A percentile compares a stretch with the other conserved stretches of the same genome.
phyloP scores from a whole-genome alignment of 106 monocot species.

The Platanthera guangdongensis region DNA sequence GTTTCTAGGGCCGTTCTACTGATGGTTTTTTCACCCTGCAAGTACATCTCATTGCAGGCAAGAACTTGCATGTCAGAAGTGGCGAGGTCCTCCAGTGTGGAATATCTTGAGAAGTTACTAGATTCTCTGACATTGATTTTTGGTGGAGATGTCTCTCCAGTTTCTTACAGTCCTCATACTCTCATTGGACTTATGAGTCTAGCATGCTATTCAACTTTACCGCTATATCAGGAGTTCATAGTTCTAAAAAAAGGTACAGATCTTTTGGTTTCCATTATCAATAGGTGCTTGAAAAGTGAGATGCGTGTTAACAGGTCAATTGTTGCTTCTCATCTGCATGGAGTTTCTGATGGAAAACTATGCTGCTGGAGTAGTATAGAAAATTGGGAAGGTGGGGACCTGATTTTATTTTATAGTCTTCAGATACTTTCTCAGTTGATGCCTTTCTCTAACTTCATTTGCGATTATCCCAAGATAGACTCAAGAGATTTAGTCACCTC shows the following conservation, averaged over 20 bases:
- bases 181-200: constrained; percentile 33
- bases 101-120: constrained; percentile 25
- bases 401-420: constrained; percentile 59
- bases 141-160: constrained; percentile 21
- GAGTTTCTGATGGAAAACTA: constrained; percentile 23
- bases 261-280: constrained; percentile 35
- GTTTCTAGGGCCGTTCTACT: constrained; percentile 46
- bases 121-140: constrained; percentile 23
- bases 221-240: constrained; percentile 32
- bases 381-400: constrained; percentile 43
- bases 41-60: constrained; percentile 43
- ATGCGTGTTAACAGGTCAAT: constrained; percentile 33
- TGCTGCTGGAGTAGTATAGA: constrained; percentile 49
- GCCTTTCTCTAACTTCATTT: constrained; percentile 9
- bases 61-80: constrained; percentile 28
- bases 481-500: constrained; percentile 6
- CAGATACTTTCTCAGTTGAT: constrained; percentile 67
- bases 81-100: constrained; percentile 18
- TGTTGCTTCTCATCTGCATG: constrained; percentile 33
- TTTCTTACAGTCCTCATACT: constrained; percentile 37
- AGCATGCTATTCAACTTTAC: constrained; percentile 45
- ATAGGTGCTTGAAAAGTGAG: constrained; percentile 40
- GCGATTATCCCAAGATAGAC: constrained; percentile 16
- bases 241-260: constrained; percentile 32
- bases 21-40: constrained; percentile 71